phyloP scores from a whole-genome alignment of 2,329 filamentous ascomycete species.

The Pyricularia pennisetigena region DNA sequence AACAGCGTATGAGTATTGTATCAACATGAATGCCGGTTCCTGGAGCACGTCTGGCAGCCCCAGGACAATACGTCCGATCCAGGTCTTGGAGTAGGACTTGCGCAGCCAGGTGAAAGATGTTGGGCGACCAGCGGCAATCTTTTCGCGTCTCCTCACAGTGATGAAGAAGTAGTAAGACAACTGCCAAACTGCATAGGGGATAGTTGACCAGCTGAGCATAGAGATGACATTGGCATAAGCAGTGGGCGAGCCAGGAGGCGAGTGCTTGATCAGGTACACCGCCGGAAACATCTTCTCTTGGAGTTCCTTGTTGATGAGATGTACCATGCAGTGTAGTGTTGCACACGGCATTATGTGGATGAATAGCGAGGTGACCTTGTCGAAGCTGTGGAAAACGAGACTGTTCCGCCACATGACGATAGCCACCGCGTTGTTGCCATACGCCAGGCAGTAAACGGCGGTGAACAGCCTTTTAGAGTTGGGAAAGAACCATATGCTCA shows the following conservation, averaged over 20 bases:
- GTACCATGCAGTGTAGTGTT: slow-evolving; percentile 84
- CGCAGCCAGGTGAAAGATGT: slow-evolving; percentile 98
- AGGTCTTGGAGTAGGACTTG: slow-evolving; percentile 78
- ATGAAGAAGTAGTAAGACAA: slow-evolving; percentile 89
- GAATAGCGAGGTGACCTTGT: slow-evolving; percentile 97
- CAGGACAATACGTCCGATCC: slow-evolving; percentile 80
- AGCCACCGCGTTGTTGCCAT: slow-evolving; percentile 93
- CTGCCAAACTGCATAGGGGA: slow-evolving; percentile 92
- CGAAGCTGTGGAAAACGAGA: slow-evolving; percentile 94
- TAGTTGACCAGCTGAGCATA: slow-evolving; percentile 91
- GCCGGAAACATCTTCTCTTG: slow-evolving; percentile 72
- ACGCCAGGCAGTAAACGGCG: slow-evolving; percentile 82
- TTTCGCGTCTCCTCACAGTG: slow-evolving; percentile 84
- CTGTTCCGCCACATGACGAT: slow-evolving; percentile 99
- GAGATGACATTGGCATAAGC: slow-evolving; percentile 68
- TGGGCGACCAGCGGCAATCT: slow-evolving; percentile 89
- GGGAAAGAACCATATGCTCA: slow-evolving; percentile 86
- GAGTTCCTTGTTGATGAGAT: slow-evolving; percentile 58
- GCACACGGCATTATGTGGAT: slow-evolving; percentile 99
- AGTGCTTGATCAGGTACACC: slow-evolving; percentile 68
- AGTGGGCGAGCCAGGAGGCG: slow-evolving; percentile 58
- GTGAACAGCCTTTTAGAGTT: slow-evolving; percentile 86
- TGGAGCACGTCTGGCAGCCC: slow-evolving; percentile 66
- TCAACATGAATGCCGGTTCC: slow-evolving; percentile 88
- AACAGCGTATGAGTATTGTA: slow-evolving; percentile 86